Conservation (phyloP, 139 green algal species). For the Closterium sp. region DNA sequence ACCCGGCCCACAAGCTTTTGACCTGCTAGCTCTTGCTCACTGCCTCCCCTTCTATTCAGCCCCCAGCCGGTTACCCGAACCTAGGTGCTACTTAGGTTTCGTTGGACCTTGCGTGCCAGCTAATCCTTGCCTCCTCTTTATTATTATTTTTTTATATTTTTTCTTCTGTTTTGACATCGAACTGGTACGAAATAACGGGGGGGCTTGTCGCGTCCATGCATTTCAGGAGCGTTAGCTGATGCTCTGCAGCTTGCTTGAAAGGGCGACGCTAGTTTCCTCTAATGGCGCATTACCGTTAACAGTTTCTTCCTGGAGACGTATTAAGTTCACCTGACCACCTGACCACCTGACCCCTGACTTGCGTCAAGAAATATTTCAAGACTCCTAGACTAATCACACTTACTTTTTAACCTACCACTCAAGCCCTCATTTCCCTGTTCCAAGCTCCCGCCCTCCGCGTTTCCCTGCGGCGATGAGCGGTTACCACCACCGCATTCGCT, state of each 20-base stretch:
- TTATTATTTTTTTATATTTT: background rate
- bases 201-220: background rate
- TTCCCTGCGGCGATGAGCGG: background rate
- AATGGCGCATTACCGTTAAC: background rate
- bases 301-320: background rate
- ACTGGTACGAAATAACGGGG: background rate
- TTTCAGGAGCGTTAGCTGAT: background rate
- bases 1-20: background rate
- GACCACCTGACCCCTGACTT: background rate
- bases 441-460: background rate
- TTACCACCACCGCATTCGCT: background rate
- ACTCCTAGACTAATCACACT: background rate
- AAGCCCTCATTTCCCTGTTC: background rate
- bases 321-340: background rate
- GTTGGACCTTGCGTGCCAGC: background rate
- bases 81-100: background rate
- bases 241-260: background rate
- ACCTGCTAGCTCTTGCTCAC: background rate
- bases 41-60: background rate
- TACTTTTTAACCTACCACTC: too few relatives aligned
- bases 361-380: background rate
- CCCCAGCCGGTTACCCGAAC: background rate
- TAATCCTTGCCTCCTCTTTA: background rate
- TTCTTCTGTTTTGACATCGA: background rate
- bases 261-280: background rate